These are phyloP conservation scores for Alternaria ethzedia DNA, from an alignment of 2,329 filamentous ascomycete genomes.

Conservation along the genomic window DNA sequence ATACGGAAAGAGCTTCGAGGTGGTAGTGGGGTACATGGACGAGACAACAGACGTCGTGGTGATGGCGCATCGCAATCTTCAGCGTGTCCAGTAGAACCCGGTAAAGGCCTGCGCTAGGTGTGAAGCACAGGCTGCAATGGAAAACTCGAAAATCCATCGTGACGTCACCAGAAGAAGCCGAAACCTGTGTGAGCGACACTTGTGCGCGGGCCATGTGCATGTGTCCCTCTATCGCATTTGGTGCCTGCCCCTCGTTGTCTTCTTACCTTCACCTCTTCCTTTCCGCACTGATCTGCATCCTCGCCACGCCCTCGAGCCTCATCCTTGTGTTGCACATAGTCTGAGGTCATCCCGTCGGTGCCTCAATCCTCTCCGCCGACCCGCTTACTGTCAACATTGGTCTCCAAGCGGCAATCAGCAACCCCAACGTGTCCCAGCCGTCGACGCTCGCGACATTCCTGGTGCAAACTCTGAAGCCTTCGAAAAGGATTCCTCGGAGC, in stretches of 20 bases:
- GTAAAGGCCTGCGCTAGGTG: constrained; percentile 1
- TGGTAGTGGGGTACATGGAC: constrained; percentile 2
- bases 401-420: constrained; percentile 5
- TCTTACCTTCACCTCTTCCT: constrained; percentile 17
- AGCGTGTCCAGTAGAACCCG: not conserved
- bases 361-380: constrained; percentile 26
- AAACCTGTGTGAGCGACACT: constrained; percentile 19
- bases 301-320: constrained; percentile 29
- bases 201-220: constrained; percentile 10
- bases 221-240: constrained; percentile 13
- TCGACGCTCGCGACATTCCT: constrained; percentile 1
- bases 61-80: not conserved
- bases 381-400: constrained; percentile 14
- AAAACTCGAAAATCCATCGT: constrained; percentile 23
- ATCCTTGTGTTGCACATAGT: constrained; percentile 23
- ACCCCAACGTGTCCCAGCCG: not conserved
- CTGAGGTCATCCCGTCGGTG: constrained; percentile 14
- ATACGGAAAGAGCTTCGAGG: not conserved
- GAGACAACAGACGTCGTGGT: not conserved
- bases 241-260: constrained; percentile 15
- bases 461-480: constrained; percentile 11
- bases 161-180: constrained; percentile 17
- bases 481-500: constrained; percentile 4
- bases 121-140: constrained; percentile 17
- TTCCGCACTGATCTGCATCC: constrained; percentile 32